Base-by-base conservation (phyloP, 257 asterid genomes). In the Ilex asprella region DNA sequence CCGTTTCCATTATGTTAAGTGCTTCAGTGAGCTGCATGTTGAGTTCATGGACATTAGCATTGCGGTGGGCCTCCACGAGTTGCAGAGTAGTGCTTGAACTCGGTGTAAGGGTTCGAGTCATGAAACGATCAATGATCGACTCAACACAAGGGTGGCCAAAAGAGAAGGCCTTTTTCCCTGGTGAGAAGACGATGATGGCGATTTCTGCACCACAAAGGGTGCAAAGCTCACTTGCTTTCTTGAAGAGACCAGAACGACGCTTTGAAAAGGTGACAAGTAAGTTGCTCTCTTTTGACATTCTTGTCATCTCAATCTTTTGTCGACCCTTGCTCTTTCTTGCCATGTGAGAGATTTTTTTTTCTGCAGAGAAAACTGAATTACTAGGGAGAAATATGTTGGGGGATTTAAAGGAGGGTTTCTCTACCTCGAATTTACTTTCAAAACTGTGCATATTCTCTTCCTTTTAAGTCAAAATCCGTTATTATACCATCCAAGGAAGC, bases 211-310 rank as follows among this genome's bases (percentile, higher is more conserved):
- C 79, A 8, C 81, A 74, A 0, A 71, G 74, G 1, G 75, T 69
- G 32, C 79, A 63, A 12, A 78, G 79, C 21, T 76, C 82, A 12
- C 77, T 73, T 0, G 76, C 84, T 53, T 73, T 81, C 50, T 78
- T 78, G 67, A 81, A 81, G 14, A 78, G 75, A 2, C 82, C 84
- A 6, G 84, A 67, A 3, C 79, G 82, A 0, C 82, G 76, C 69
- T 81, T 81, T 0, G 87, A 81, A 68, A 78, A 81, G 10, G 87
- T 76, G 12, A 78, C 82, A 0, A 75, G 78, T 10, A 78, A 66
- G 70, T 78, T 73, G 41, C 82, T 73, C 21, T 74, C 79, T 57
- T 82, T 76, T 12, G 75, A 72, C 72, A 82, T 82, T 63, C 67
- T 78, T 27, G 74, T 65, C 79, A 82, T 76, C 35, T 76, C 74